phyloP scores from a whole-genome alignment of 495 filamentous ascomycete genomes.

The Hypoxylon fuscum region DNA sequence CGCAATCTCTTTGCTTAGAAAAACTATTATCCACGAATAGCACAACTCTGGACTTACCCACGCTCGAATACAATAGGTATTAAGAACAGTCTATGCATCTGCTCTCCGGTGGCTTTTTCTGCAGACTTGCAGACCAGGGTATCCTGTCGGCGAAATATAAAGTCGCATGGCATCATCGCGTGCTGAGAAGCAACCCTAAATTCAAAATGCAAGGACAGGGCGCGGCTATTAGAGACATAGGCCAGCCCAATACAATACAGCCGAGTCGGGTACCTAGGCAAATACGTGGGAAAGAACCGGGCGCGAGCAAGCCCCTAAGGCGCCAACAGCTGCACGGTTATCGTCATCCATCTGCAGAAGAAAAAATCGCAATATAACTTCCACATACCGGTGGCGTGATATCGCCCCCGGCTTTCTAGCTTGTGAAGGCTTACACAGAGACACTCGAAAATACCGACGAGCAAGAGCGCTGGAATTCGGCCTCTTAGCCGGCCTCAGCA shows the following conservation, averaged over 20 bases:
- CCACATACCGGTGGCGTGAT: conserved; percentile 33
- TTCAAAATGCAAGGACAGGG: conserved; percentile 31
- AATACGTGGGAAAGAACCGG: conserved; percentile 40
- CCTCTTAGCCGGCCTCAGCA: conserved; percentile 16
- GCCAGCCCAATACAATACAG: conserved; percentile 39
- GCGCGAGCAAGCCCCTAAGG: conserved; percentile 23
- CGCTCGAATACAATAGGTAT: conserved; percentile 3
- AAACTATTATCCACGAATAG: conserved; percentile 14
- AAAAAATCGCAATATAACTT: conserved; percentile 13
- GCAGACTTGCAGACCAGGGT: conserved; percentile 20
- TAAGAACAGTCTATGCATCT: conserved; percentile 10
- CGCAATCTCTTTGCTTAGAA: conserved; percentile 6
- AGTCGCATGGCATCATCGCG: conserved; percentile 41
- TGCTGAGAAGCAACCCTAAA: conserved; percentile 19
- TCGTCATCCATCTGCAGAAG: conserved; percentile 38
- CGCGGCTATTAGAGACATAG: conserved; percentile 37
- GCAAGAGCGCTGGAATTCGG: conserved; percentile 20
- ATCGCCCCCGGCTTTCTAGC: conserved; percentile 15
- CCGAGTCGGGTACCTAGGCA: conserved; percentile 41
- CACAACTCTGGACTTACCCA: conserved; percentile 10
- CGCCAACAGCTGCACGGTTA: conserved; percentile 43
- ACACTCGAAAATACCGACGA: conserved; percentile 5
- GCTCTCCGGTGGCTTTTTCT: conserved; percentile 6
- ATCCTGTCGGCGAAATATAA: conserved; percentile 41
- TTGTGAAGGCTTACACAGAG: too few species aligned